Evolutionary conservation across 1,284 basidiomycete genomes (phyloP).

Genomic region (Sutorius eximius): DNA sequence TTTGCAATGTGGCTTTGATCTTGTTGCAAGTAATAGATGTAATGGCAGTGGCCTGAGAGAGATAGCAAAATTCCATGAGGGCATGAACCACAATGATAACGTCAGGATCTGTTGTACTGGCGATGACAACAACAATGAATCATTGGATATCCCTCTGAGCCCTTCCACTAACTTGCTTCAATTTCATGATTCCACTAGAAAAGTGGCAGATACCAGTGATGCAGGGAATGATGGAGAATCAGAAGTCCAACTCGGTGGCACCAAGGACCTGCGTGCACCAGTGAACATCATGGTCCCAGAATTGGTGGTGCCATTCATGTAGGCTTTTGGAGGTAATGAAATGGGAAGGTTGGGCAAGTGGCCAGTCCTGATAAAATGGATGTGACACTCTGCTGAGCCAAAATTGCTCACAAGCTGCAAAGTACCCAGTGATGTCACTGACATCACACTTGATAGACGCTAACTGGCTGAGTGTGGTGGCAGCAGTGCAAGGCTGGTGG

Average conservation of each 20-base stretch:
- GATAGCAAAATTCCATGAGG: slow-evolving; percentile 32
- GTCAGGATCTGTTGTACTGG: slow-evolving; percentile 20
- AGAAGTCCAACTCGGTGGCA: not conserved
- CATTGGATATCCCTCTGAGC: slow-evolving; percentile 4
- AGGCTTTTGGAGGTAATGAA: slow-evolving; percentile 5
- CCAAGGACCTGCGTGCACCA: slow-evolving; percentile 6
- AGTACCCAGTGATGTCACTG: slow-evolving; percentile 1
- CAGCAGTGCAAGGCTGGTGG: slow-evolving; percentile 24
- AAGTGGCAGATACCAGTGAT: slow-evolving; percentile 6
- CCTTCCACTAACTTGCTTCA: slow-evolving; percentile 8
- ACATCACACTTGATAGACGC: not conserved
- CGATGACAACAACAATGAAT: slow-evolving; percentile 31
- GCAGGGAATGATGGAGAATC: slow-evolving; percentile 1
- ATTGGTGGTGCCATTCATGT: slow-evolving; percentile 1
- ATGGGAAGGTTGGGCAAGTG: not conserved
- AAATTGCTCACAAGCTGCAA: not conserved
- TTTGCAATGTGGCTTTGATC: not conserved
- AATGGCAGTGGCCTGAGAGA: not conserved
- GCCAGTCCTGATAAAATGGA: slow-evolving; percentile 7
- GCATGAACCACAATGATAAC: slow-evolving; percentile 29
- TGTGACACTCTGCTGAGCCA: slow-evolving; percentile 1
- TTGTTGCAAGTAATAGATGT: slow-evolving; percentile 2
- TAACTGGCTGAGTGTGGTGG: slow-evolving; percentile 22
- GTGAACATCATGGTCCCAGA: slow-evolving; percentile 7
- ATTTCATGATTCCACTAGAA: not conserved